These are phyloP conservation scores for Botrytis porri DNA, from an alignment of 2,329 filamentous ascomycete species.

Conservation along the genomic window DNA sequence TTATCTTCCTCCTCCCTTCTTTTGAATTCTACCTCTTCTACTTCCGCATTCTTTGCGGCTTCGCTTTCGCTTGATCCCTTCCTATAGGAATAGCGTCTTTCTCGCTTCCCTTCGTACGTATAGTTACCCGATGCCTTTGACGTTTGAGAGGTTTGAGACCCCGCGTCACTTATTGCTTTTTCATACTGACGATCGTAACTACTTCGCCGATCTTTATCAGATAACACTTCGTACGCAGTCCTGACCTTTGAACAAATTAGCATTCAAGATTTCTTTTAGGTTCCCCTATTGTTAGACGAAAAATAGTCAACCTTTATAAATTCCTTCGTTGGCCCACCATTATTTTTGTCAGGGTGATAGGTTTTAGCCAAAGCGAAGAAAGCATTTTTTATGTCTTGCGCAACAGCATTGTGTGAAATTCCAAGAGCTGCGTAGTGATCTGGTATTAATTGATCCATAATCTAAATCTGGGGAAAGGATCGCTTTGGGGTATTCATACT, in stretches of 20 bases:
- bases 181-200: neutral
- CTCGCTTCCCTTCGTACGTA: neutral
- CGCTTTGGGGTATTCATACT: neutral
- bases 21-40: neutral
- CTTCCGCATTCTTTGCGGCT: neutral
- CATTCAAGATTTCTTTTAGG: neutral
- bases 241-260: constrained; percentile 1
- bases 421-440: constrained; percentile 3
- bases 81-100: constrained; percentile 3
- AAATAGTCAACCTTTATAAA: constrained; percentile 10
- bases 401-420: neutral
- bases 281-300: neutral
- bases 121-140: neutral
- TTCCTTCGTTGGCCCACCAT: neutral
- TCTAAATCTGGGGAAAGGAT: neutral
- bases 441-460: neutral
- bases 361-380: constrained; percentile 14
- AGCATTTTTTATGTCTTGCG: constrained; percentile 12
- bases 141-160: neutral
- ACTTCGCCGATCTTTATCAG: neutral
- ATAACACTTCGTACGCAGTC: constrained; percentile 3
- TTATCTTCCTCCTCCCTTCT: neutral
- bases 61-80: neutral
- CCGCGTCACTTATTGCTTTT: neutral
- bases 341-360: constrained; percentile 13